Evolutionary conservation across 495 filamentous ascomycete species (phyloP).

Genomic region (Hypoxylon subgilvum): DNA sequence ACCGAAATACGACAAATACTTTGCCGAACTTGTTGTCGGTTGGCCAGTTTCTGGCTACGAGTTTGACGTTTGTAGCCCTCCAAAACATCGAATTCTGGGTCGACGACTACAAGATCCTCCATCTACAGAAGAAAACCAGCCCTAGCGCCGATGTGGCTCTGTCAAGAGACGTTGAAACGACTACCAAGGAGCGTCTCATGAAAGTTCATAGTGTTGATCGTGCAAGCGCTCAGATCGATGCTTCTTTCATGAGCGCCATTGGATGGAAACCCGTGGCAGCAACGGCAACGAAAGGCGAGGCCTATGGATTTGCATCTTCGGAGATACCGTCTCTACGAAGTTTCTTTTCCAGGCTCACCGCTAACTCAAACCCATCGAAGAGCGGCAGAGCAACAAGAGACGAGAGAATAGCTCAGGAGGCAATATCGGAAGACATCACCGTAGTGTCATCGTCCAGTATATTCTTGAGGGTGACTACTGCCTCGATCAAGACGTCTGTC

Average conservation of each 20-base stretch:
- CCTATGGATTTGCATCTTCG: conserved; percentile 41
- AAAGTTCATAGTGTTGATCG: conserved; percentile 73
- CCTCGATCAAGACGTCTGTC: conserved; percentile 75
- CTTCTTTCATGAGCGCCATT: conserved; percentile 85
- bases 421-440: conserved; percentile 71
- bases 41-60: conserved; percentile 89
- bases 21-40: conserved; percentile 83
- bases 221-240: conserved; percentile 88
- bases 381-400: conserved; percentile 56
- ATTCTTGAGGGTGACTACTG: conserved; percentile 86
- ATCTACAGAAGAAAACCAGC: conserved; percentile 80
- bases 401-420: conserved; percentile 60
- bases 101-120: conserved; percentile 81
- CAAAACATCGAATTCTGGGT: conserved; percentile 87
- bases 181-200: conserved; percentile 85
- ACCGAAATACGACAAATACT: conserved; percentile 83
- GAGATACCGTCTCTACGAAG: conserved; percentile 68
- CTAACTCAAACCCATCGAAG: conserved; percentile 46
- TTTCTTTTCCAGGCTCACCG: conserved; percentile 78
- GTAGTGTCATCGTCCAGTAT: conserved; percentile 71
- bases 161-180: conserved; percentile 78
- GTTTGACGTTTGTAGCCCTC: conserved; percentile 92
- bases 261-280: conserved; percentile 72
- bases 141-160: conserved; percentile 74
- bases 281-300: conserved; percentile 45